A percentile compares a stretch with the other conserved stretches of the same genome.
phyloP scores from a whole-genome alignment of 768 basidiomycete species.

The Lepiota brunneoincarnata region DNA sequence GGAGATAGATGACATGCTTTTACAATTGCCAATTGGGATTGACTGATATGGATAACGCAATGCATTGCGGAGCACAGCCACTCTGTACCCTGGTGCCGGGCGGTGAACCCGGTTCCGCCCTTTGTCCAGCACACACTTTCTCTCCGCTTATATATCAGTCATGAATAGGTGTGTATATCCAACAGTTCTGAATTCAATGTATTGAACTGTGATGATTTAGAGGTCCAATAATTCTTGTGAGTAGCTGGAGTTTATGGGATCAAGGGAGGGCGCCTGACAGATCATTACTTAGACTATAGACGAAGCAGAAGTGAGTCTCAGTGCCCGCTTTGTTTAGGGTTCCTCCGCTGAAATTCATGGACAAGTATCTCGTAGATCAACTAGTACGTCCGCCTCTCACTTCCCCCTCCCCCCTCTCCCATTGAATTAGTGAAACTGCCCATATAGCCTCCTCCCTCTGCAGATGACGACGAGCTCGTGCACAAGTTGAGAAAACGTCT shows the following conservation, averaged over 20 bases:
- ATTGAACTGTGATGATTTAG: slow-evolving; percentile 8
- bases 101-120: too few species aligned
- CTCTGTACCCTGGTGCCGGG: too few species aligned
- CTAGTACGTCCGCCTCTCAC: slow-evolving; percentile 20
- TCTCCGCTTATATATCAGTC: background rate
- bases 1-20: too few species aligned
- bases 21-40: too few species aligned
- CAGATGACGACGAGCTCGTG: slow-evolving; percentile 34
- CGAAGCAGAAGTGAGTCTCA: slow-evolving; percentile 22
- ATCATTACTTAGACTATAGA: slow-evolving; percentile 22
- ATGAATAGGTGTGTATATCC: slow-evolving; percentile 5
- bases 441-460: slow-evolving; percentile 32
- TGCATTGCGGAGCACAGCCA: too few species aligned
- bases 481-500: slow-evolving; percentile 34
- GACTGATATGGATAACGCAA: too few species aligned
- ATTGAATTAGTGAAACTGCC: background rate
- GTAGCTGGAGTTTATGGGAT: background rate
- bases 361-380: slow-evolving; percentile 37
- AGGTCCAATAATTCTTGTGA: slow-evolving; percentile 22
- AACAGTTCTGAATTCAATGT: background rate
- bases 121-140: background rate
- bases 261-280: background rate
- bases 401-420: background rate
- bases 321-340: background rate
- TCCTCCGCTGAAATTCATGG: background rate